Percentiles rank a stretch among this genome's conserved stretches.
Conservation (phyloP, 2,329 filamentous ascomycete genomes). For the Aspergillus pseudoglaucus region DNA sequence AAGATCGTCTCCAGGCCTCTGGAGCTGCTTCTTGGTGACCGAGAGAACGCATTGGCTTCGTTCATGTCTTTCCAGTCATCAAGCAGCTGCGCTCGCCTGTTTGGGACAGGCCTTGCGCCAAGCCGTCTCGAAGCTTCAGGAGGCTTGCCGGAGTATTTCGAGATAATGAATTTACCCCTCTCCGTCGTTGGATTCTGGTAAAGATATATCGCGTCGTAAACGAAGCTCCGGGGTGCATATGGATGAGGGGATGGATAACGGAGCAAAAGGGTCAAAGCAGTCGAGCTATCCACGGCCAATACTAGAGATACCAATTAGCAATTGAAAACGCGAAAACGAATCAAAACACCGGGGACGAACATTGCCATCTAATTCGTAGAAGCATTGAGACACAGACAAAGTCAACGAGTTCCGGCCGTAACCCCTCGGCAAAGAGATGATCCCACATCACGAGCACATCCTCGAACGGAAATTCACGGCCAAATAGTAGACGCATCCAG, state of each 20-base stretch:
- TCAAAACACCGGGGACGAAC: slow-evolving; percentile 46
- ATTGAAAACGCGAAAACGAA: slow-evolving; percentile 12
- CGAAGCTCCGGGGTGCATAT: slow-evolving; percentile 68
- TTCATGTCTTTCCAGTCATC: slow-evolving; percentile 24
- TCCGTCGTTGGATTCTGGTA: slow-evolving; percentile 39
- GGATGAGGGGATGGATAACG: slow-evolving; percentile 69
- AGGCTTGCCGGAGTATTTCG: slow-evolving; percentile 42
- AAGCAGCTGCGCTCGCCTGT: slow-evolving; percentile 19
- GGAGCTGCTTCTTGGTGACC: slow-evolving; percentile 31
- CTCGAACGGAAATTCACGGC: slow-evolving; percentile 85
- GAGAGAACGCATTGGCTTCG: slow-evolving; percentile 26
- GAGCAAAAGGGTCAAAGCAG: slow-evolving; percentile 71
- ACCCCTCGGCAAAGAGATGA: slow-evolving; percentile 77
- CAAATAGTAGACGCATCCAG: slow-evolving; percentile 90
- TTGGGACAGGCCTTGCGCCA: slow-evolving; percentile 11
- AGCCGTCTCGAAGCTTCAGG: slow-evolving; percentile 27
- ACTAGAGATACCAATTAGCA: slow-evolving; percentile 46
- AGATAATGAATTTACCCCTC: slow-evolving; percentile 38
- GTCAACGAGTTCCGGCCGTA: slow-evolving; percentile 73
- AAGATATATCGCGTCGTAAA: slow-evolving; percentile 68
- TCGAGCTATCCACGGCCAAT: slow-evolving; percentile 79
- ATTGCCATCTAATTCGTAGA: slow-evolving; percentile 80
- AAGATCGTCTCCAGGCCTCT: slow-evolving; percentile 41
- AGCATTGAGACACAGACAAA: slow-evolving; percentile 93
- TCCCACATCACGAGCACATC: slow-evolving; percentile 86